Base-by-base conservation (phyloP, 108 stramenopile species). In the Aurantiochytrium sp. region DNA sequence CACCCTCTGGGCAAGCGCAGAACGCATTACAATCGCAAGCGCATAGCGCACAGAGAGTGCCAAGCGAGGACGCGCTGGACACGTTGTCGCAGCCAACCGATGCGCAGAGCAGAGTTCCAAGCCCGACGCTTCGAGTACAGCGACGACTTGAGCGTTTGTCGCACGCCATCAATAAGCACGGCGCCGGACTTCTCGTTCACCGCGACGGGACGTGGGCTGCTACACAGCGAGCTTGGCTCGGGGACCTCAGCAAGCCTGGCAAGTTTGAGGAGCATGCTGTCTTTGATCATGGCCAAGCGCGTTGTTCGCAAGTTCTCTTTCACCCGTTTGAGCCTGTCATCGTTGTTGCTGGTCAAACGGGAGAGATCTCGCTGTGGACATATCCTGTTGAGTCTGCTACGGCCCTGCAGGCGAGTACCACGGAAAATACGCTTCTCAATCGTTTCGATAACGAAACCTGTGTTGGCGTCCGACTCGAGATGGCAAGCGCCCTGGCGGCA, bases 241-340 rank as follows among this genome's bases (percentile, higher is more conserved):
- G 64, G 14, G 64, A 69, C 25, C 8, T 69, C 44, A 95, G 95
- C 72, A 71, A 90, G 43, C 95, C 93, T 44, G 89, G 96, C 47
- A 92, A 95, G 58, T 89, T 98, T 29, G 91, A 90, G 72, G 95
- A 97, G 87, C 91, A 87, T 5, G 95, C 90, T 10, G 87, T 97
- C 3, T 72, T 98, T 18, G 93, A 92, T 73, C 90, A 89, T 44
- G 93, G 90, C 59, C 91, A 90, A 5, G 94, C 94, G 28, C 94
- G 92, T 87, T 96, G 97, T 5, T 95, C 95, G 14, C 92, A 96
- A 89, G 90, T 99, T 60, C 89, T 91, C 21, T 98, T 99, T 88
- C 98, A 99, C 92, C 94, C 97, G 4, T 99, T 95, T 89, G 97
- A 99, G 92, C 93, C 97, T 87, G 92, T 93, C 21, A 91, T 99